Percentiles rank a stretch among this genome's conserved stretches.
phyloP scores from a whole-genome alignment of 352 stramenopile species.

The Phytophthora colocasiae region DNA sequence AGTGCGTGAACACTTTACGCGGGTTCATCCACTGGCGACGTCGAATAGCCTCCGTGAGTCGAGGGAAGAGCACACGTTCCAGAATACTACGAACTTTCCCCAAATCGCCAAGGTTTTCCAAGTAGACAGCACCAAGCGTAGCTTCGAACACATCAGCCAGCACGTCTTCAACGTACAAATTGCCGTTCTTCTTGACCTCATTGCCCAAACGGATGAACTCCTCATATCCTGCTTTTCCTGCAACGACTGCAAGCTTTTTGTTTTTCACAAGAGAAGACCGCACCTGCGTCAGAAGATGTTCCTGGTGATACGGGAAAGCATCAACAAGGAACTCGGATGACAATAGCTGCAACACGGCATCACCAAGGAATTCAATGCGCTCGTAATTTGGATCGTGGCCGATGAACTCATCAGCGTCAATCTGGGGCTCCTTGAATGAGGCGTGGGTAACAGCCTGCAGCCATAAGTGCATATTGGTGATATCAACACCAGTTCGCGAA shows the following conservation, averaged over 20 bases:
- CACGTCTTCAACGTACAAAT: slow-evolving; percentile 79
- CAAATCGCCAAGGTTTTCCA: slow-evolving; percentile 73
- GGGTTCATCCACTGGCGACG: slow-evolving; percentile 88
- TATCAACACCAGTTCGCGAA: slow-evolving; percentile 52
- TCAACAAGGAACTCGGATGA: slow-evolving; percentile 84
- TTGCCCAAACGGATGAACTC: slow-evolving; percentile 80
- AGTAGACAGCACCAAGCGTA: slow-evolving; percentile 74
- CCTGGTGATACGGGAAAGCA: slow-evolving; percentile 82
- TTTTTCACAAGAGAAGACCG: slow-evolving; percentile 90
- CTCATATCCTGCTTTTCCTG: slow-evolving; percentile 62
- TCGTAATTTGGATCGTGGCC: slow-evolving; percentile 79
- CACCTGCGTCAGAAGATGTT: slow-evolving; percentile 80
- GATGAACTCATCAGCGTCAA: slow-evolving; percentile 73
- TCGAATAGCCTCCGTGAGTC: slow-evolving; percentile 75
- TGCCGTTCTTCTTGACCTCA: slow-evolving; percentile 59
- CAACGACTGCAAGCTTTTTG: slow-evolving; percentile 71
- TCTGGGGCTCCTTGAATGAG: slow-evolving; percentile 79
- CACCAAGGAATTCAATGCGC: slow-evolving; percentile 87
- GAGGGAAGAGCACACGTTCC: slow-evolving; percentile 65
- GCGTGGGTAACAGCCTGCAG: slow-evolving; percentile 79
- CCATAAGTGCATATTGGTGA: slow-evolving; percentile 78
- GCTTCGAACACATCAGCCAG: slow-evolving; percentile 85
- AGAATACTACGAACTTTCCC: slow-evolving; percentile 70
- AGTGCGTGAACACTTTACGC: slow-evolving; percentile 71
- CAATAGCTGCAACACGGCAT: slow-evolving; percentile 83